Percentiles rank a stretch among this genome's conserved stretches.
Evolutionary conservation across 371 early-diverging fungal species (phyloP).

Genomic region (Mortierella sp.): DNA sequence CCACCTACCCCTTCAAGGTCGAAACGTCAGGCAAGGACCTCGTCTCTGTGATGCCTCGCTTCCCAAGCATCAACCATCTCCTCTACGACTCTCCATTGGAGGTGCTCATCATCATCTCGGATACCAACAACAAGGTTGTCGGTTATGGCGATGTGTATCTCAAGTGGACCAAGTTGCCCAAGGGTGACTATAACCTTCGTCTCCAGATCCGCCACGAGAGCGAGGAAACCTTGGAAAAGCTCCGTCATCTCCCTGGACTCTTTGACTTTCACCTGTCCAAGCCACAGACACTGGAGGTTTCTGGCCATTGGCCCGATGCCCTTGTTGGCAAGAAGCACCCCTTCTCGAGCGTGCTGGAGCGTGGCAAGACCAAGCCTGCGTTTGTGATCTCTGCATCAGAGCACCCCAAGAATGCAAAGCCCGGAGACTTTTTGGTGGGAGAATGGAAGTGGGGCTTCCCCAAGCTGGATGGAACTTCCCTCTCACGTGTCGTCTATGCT

Average conservation of each 20-base stretch:
- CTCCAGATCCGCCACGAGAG: conserved; percentile 80
- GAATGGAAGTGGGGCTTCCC: conserved; percentile 63
- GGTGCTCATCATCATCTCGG: conserved; percentile 63
- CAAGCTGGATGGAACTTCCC: conserved; percentile 65
- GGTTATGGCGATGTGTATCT: conserved; percentile 80
- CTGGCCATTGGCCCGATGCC: conserved; percentile 64
- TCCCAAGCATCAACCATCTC: conserved; percentile 73
- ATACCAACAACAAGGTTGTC: conserved; percentile 71
- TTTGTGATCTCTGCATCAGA: conserved; percentile 58
- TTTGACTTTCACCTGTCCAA: conserved; percentile 74
- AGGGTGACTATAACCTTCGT: conserved; percentile 88
- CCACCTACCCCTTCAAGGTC: conserved; percentile 79
- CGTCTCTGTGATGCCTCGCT: conserved; percentile 65
- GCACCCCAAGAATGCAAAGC: conserved; percentile 78
- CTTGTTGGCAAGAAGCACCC: conserved; percentile 52
- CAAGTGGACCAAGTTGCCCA: conserved; percentile 73
- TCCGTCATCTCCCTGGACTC: conserved; percentile 69
- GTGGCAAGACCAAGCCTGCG: conserved; percentile 60
- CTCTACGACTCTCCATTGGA: conserved; percentile 72
- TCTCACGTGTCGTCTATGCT: conserved; percentile 69
- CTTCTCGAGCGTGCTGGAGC: conserved; percentile 54
- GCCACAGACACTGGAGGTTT: conserved; percentile 65
- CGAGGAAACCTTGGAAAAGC: conserved; percentile 75
- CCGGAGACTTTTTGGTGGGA: conserved; percentile 85
- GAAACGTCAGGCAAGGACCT: conserved; percentile 57